Evolutionary conservation across 1,139 yeast genomes (phyloP), one percentile per base, ranked within the genome.

Genomic region (Geotrichum carabidarum): DNA sequence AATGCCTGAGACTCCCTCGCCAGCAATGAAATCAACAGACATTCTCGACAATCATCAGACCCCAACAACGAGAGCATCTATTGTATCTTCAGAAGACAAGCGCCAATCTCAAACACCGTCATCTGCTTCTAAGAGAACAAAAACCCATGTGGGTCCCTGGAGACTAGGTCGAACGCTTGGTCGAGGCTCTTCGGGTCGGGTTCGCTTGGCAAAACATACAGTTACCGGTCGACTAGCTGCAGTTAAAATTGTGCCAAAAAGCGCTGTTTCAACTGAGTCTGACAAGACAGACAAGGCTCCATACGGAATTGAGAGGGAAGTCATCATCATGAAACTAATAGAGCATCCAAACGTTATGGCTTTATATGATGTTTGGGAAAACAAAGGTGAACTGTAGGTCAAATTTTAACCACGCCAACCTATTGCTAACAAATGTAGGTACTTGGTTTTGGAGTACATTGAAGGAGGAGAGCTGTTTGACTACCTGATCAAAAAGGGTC

Each of bases 281-380:
- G 61, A 58, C 56, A 63, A 61, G 22, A 57, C 57, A 47, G 63
- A 62, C 54, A 59, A 22, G 44, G 57, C 56, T 57, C 95, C 95
- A 9, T 89, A 91, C 65, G 98, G 98, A 17, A 91, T 94, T 51
- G 99, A 94, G 71, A 79, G 99, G 59, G 99, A 93, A 69, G 95
- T 93, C 62, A 90, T 93, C 65, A 84, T 85, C 57, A 89, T 89
- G 82, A 93, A 93, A 70, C 77, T 93, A 57, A 81, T 94, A 48
- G 86, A 89, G 59, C 99, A 93, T 69, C 91, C 94, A 27, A 91
- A 93, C 68, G 93, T 93, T 53, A 82, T 93, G 86, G 89, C 95
- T n/a, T 75, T 93, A 48, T 93, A 87, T 69, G 99, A 93, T 65
- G 99, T 94, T 44, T 93, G 99, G 99, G 99, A 94, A 70, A 93